Conservation (phyloP, 176 grass and related monocot genomes). For the Chrysopogon serrulatus region DNA sequence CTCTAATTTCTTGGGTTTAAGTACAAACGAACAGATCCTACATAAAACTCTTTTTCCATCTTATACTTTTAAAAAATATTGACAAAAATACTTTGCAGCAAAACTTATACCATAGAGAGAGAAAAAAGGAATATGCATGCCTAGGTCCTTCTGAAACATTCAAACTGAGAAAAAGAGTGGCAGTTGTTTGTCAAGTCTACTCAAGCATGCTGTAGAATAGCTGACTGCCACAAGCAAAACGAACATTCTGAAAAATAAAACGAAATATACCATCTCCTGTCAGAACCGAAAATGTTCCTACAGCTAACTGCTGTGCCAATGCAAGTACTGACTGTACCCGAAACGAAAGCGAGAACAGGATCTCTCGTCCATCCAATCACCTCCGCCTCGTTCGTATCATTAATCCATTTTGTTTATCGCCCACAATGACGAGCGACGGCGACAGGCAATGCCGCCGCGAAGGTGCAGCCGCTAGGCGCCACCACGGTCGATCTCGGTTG, state of each 20-base stretch:
- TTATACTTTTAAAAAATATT: too few species aligned
- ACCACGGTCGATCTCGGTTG: conserved; percentile 6
- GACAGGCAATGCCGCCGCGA: conserved; percentile 23
- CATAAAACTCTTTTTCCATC: too few species aligned
- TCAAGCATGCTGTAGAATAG: background rate
- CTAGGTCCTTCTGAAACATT: background rate
- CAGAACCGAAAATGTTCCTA: background rate
- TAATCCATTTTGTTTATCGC: conserved; percentile 12
- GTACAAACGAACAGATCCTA: too few species aligned
- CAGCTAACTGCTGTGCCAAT: background rate
- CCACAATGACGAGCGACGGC: conserved; percentile 24
- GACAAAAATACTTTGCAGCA: background rate
- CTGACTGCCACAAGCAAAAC: background rate
- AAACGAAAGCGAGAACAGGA: background rate
- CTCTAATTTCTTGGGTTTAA: too few species aligned
- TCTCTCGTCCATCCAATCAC: conserved; percentile 1
- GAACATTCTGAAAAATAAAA: background rate
- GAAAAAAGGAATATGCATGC: background rate
- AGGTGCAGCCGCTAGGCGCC: conserved; percentile 37
- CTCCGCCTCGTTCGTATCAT: conserved; percentile 33
- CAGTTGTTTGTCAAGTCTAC: background rate
- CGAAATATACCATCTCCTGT: background rate
- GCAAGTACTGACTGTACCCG: background rate
- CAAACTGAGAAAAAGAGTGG: background rate
- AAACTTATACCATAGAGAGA: background rate